Evolutionary conservation across 352 stramenopile species (phyloP).

Genomic region (Globisporangium paroecandrum): DNA sequence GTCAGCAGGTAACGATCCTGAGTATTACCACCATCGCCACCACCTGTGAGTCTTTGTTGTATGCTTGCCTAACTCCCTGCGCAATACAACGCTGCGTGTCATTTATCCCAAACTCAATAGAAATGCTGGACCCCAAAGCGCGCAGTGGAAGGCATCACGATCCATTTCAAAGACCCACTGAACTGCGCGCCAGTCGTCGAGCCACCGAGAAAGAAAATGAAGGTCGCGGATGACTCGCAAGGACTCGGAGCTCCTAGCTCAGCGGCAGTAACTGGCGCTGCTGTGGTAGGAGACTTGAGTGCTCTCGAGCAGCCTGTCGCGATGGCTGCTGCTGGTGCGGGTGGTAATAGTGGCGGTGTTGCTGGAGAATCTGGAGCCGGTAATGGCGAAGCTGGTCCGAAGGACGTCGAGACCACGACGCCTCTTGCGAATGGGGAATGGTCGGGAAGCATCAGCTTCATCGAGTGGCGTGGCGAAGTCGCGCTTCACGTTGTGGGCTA

Average conservation of each 20-base stretch:
- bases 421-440: constrained; percentile 64
- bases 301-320: constrained; percentile 5
- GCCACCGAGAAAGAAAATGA: constrained; percentile 63
- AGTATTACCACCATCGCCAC: not conserved
- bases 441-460: constrained; percentile 79
- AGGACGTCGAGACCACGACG: constrained; percentile 35
- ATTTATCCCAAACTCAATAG: constrained; percentile 19
- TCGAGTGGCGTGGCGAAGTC: constrained; percentile 81
- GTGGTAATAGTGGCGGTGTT: not conserved
- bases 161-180: constrained; percentile 76
- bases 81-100: not conserved
- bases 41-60: not conserved
- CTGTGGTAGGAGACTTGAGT: not conserved
- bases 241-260: not conserved
- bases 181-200: constrained; percentile 69
- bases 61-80: not conserved
- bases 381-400: constrained; percentile 17
- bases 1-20: constrained; percentile 36
- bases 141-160: constrained; percentile 69
- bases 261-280: not conserved
- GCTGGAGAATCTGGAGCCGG: constrained; percentile 17
- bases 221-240: constrained; percentile 36
- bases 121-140: constrained; percentile 69
- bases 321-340: not conserved
- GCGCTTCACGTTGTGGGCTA: constrained; percentile 73